Evolutionary conservation across 2,329 filamentous ascomycete genomes (phyloP), one percentile per base, ranked within the genome.

Genomic region (Fusarium circinatum): DNA sequence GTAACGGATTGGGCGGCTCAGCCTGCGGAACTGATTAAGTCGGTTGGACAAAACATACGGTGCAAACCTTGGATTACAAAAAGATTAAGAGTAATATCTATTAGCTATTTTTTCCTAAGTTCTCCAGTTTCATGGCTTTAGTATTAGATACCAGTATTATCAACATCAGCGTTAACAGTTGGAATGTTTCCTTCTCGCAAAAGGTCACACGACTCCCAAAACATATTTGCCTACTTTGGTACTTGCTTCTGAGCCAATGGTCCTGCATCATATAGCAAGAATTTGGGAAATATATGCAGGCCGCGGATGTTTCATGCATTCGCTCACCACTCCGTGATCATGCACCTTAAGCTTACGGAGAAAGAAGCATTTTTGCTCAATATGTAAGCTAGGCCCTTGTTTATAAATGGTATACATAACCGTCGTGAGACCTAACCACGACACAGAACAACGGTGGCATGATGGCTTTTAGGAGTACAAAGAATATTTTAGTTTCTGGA

Each of bases 401-500:
- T 38, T n/a, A 32, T n/a, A 51, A 60, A 44, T 48, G 48, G 32
- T 61, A 38, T 70, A 51, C 51, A 70, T 44, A 65, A 56, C 44
- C 62, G 42, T 47, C 42, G 47, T 38, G 51, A 54, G 38, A 32
- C 48, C 44, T 52, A 28, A 42, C 45, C 47, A 64, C 49, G 45
- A 41, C 58, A 30, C 48, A 45, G n/a, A 39, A 47, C 59, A 62
- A 73, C 36, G 64, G 36, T 24, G 39, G 36, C n/a, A 59, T 32
- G 41, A 28, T 48, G 41, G 12, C 55, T 62, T 68, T 70, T 28
- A 11, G 59, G 57, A 61, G 42, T 61, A 66, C 64, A 62, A 51
- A 59, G 36, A 63, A 51, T 49, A 34, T 51, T 68, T 76, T 78
- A 82, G 65, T 69, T 76, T 65, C 72, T 80, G 36, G 74, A 72